A percentile compares a stretch with the other conserved stretches of the same genome.
These are phyloP conservation scores for Elsinoe arachidis DNA, from an alignment of 2,329 filamentous ascomycete species.

Conservation along the genomic window DNA sequence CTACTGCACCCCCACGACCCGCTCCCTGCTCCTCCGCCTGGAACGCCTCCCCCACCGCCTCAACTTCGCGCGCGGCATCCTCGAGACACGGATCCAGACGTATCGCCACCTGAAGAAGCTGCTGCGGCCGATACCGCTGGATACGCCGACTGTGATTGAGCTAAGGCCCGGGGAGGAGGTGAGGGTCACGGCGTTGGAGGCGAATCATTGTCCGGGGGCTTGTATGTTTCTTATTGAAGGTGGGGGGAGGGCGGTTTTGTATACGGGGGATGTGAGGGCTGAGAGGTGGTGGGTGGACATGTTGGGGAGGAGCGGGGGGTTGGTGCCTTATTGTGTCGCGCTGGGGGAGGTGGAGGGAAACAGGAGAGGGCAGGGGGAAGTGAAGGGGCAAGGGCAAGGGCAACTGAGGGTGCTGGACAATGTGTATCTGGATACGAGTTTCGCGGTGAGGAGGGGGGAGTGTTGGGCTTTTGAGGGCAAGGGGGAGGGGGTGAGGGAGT, in stretches of 20 bases:
- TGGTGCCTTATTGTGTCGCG: conserved; percentile 57
- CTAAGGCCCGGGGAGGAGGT: conserved; percentile 60
- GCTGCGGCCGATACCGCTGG: conserved; percentile 70
- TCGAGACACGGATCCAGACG: conserved; percentile 64
- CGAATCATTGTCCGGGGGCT: conserved; percentile 83
- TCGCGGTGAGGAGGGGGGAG: conserved; percentile 45
- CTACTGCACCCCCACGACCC: conserved; percentile 80
- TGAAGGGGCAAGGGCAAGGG: conserved; percentile 22
- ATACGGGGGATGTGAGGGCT: conserved; percentile 80
- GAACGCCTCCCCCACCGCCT: conserved; percentile 72
- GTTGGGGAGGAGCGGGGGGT: conserved; percentile 58
- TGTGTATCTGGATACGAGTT: conserved; percentile 85
- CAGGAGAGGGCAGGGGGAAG: conserved; percentile 35
- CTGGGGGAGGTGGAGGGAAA: background rate
- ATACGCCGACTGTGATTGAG: conserved; percentile 70
- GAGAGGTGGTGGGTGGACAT: conserved; percentile 80
- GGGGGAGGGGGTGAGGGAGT: conserved; percentile 64
- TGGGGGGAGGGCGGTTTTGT: conserved; percentile 62
- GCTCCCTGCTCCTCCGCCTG: conserved; percentile 67
- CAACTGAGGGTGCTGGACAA: conserved; percentile 58
- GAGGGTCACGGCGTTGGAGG: conserved; percentile 76
- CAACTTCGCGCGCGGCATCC: conserved; percentile 68
- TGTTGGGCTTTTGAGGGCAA: conserved; percentile 53
- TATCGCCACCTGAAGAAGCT: conserved; percentile 68
- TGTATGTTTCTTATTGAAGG: conserved; percentile 90